Evolutionary conservation across 2,329 filamentous ascomycete species (phyloP), one percentile per base, ranked within the genome.

Genomic region (Fusarium continuum): DNA sequence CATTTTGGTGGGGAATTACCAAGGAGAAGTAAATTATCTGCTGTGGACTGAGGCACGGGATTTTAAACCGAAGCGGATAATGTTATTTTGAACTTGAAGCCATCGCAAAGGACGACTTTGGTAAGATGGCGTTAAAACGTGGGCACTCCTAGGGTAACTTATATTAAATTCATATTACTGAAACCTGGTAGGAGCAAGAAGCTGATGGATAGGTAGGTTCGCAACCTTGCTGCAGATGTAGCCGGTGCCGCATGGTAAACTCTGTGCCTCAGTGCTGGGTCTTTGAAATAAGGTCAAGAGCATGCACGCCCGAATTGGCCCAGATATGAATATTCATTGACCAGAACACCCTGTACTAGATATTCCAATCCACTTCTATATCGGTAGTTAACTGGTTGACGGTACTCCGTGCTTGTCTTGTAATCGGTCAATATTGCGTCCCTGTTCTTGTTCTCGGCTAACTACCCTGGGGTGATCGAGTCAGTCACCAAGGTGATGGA

Each of bases 401-500:
- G 17, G 14, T 20, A 29, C 28, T 29, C 13, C 28, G 11, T 8
- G n/a, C n/a, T n/a, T 23, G 22, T n/a, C 17, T 28, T n/a, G 38
- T 8, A 35, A 35, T 35, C 16, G 8, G 32, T 19, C 16, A 35
- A 35, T 19, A 11, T 35, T 13, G 16, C 19, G 16, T 11, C 13
- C 13, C 22, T 13, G 20, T 25, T 52, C 19, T 19, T 25, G 45
- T 35, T 22, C 38, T 43, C 20, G 38, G 50, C 32, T 51, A 55
- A 34, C 48, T 41, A 39, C 38, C 51, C 44, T 47, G 55, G 41
- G 55, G 39, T 61, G 45, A 49, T n/a, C 41, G 61, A 64, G 61
- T 64, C 61, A 64, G 50, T 51, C 32, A 19, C 26, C 36, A 54
- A 54, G 41, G n/a, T n/a, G n/a, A n/a, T n/a, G n/a, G n/a, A n/a